A percentile compares a stretch with the other conserved stretches of the same genome.
Conservation (phyloP, 2,329 filamentous ascomycete species). For the Aspergillus latus region DNA sequence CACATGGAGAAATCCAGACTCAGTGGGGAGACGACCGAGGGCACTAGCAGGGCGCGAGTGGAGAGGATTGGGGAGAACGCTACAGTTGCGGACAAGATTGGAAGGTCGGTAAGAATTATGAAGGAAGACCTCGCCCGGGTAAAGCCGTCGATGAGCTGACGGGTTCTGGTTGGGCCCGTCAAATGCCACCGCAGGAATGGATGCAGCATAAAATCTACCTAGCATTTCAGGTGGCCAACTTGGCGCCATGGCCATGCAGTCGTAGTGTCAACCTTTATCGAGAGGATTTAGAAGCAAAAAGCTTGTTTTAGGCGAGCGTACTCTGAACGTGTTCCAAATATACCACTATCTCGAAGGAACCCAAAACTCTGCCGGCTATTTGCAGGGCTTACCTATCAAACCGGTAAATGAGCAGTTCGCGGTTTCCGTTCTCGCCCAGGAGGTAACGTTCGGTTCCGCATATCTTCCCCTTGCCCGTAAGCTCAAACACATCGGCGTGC, state of each 20-base stretch:
- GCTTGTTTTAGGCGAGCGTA: background rate
- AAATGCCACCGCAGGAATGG: background rate
- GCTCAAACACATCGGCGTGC: slow-evolving; percentile 45
- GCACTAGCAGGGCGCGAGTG: background rate
- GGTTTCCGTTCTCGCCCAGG: slow-evolving; percentile 57
- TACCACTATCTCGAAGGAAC: background rate
- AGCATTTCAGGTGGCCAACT: too few species aligned
- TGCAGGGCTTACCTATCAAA: slow-evolving; percentile 44
- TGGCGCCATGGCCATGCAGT: background rate
- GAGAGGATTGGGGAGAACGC: background rate
- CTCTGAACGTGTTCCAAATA: background rate
- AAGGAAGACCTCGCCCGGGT: background rate
- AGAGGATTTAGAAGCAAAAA: background rate
- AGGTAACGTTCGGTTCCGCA: slow-evolving; percentile 62
- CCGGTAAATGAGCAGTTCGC: slow-evolving; percentile 54
- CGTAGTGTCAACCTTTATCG: background rate
- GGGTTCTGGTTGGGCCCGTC: background rate
- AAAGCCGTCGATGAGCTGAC: background rate
- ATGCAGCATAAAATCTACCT: background rate
- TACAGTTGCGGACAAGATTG: background rate
- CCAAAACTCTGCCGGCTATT: background rate
- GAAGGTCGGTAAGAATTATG: background rate
- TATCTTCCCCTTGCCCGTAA: slow-evolving; percentile 56
- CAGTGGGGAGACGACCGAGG: background rate
- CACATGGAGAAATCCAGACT: background rate